Base-by-base conservation (phyloP, 352 stramenopile genomes). In the Globisporangium emineosum region DNA sequence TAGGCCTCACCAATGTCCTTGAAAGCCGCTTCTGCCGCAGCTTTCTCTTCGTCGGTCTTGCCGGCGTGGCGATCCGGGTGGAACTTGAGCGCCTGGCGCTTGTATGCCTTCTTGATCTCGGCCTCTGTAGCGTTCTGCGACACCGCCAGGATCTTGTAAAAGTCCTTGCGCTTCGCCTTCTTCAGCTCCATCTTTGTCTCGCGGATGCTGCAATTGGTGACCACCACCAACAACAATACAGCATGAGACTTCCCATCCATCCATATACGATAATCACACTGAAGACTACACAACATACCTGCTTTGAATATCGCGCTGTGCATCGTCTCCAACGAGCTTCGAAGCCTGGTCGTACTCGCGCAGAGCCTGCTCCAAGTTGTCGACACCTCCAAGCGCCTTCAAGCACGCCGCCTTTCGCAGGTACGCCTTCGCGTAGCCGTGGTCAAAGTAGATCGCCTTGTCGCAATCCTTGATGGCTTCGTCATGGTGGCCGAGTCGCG, bases 81-180 rank as follows among this genome's bases (percentile, higher is more conserved):
- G 67, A 88, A 98, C 71, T 98, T 90, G 13, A 99, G 79, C 32
- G 96, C 94, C 62, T 82, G 66, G 76, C 96, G 96, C 67, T 96
- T 89, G 80, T 98, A 99, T 5, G 97, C 94, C 73, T 98, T 99
- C 82, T 99, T 99, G 64, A 99, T 99, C 69, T 99, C 95, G 2
- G 78, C 79, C 35, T 97, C 86, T 6, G 84, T 88, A 13, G 96
- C 83, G 55, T 49, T 83, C 71, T 91, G 86, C 13, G 76, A 57
- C 23, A 94, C 94, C 56, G 88, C 87, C 65, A 94, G 65, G 57
- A 94, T 96, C 70, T 97, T 96, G 81, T 99, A 99, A 49, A 97
- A 98, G 75, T 99, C 89, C 72, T 98, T 98, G 66, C 93, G 82
- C 69, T 97, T 97, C n/a, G 92, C 88, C 76, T 97, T 92, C 83